Conservation (phyloP, 2,329 filamentous ascomycete species). For the Ophiocordyceps sinensis region DNA sequence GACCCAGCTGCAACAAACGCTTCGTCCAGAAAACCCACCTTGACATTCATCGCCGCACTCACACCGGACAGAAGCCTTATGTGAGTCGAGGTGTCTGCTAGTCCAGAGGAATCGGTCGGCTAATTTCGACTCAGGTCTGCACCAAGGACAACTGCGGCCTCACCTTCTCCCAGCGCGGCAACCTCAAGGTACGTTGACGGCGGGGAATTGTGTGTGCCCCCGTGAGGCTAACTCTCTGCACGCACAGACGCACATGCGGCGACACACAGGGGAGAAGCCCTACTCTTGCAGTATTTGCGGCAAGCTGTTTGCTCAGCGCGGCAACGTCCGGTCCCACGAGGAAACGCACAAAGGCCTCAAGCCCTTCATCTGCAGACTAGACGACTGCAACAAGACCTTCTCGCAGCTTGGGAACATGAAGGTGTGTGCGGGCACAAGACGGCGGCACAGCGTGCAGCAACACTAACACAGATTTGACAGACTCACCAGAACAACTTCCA, state of each 20-base stretch:
- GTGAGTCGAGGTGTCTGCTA: conserved; percentile 35
- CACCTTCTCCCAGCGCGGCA: conserved; percentile 78
- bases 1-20: conserved; percentile 61
- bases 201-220: too few relatives aligned
- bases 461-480: conserved; percentile 22
- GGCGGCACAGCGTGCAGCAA: neutral
- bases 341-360: conserved; percentile 67
- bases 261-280: conserved; percentile 78
- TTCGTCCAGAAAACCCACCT: conserved; percentile 90
- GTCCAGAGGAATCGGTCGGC: neutral
- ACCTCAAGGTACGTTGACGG: conserved; percentile 55
- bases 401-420: conserved; percentile 88
- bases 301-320: conserved; percentile 72
- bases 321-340: conserved; percentile 73
- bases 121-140: conserved; percentile 39
- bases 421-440: conserved; percentile 28
- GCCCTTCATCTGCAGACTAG: conserved; percentile 67
- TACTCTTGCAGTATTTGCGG: conserved; percentile 68
- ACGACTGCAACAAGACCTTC: conserved; percentile 76
- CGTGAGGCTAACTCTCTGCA: neutral
- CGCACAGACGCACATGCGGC: conserved; percentile 62
- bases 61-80: conserved; percentile 84
- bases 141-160: conserved; percentile 59
- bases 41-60: conserved; percentile 74
- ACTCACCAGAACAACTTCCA: conserved; percentile 95